phyloP scores from a whole-genome alignment of 306 rosid species.

The Vigna nakashimae region DNA sequence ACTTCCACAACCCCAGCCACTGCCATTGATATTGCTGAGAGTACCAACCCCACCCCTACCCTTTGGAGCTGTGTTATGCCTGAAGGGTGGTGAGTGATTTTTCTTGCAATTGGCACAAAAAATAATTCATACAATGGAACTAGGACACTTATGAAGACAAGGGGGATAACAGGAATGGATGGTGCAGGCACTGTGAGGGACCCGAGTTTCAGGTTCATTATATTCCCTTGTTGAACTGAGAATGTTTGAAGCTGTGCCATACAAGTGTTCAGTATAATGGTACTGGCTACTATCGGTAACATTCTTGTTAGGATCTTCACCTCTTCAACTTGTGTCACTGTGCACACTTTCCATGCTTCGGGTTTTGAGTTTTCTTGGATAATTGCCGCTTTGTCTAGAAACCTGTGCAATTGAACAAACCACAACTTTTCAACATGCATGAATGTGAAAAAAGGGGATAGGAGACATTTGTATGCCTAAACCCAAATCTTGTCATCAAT shows the following conservation, averaged over 20 bases:
- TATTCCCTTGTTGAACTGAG: constrained; percentile 77
- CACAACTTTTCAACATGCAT: constrained; percentile 29
- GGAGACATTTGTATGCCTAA: constrained; percentile 14
- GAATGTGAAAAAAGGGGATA: not conserved
- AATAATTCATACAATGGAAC: constrained; percentile 73
- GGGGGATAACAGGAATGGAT: constrained; percentile 79
- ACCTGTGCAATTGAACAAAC: constrained; percentile 54
- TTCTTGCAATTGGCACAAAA: constrained; percentile 79
- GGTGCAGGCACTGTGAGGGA: constrained; percentile 67
- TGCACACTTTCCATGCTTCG: constrained; percentile 70
- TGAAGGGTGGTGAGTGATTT: constrained; percentile 72
- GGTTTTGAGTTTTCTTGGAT: constrained; percentile 52
- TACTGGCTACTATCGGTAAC: constrained; percentile 79
- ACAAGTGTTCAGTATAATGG: constrained; percentile 88
- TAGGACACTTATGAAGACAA: constrained; percentile 65
- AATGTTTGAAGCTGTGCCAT: constrained; percentile 92
- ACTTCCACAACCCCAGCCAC: constrained; percentile 72
- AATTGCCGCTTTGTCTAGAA: constrained; percentile 78
- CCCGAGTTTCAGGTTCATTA: constrained; percentile 68
- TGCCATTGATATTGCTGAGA: constrained; percentile 75
- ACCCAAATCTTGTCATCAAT: constrained; percentile 30
- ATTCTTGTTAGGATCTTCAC: constrained; percentile 81
- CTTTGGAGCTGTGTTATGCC: constrained; percentile 90
- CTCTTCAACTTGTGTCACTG: constrained; percentile 89
- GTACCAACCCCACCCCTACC: constrained; percentile 79